A percentile compares a stretch with the other conserved stretches of the same genome.
Conservation (phyloP, 768 basidiomycete species). For the Cyclocybe cylindracea region DNA sequence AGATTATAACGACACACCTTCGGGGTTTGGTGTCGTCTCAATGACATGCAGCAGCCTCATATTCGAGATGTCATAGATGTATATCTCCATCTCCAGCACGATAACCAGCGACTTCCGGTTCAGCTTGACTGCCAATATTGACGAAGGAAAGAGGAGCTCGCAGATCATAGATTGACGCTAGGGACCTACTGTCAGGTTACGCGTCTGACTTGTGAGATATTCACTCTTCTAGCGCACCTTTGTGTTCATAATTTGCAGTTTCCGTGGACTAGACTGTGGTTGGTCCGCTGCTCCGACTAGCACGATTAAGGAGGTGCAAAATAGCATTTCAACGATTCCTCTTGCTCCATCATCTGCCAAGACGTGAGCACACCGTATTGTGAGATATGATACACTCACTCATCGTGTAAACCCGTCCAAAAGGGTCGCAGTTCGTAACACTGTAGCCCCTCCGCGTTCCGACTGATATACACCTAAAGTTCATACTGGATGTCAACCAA, state of each 20-base stretch:
- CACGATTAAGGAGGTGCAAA: constrained; percentile 97
- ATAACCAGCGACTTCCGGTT: constrained; percentile 97
- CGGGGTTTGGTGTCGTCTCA: constrained; percentile 94
- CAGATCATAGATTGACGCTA: constrained; percentile 98
- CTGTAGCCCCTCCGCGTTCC: constrained; percentile 95
- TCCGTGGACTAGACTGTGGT: constrained; percentile 85
- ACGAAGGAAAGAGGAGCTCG: constrained; percentile 96
- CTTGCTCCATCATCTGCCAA: constrained; percentile 84
- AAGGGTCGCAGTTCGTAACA: constrained; percentile 98
- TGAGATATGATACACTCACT: constrained; percentile 55
- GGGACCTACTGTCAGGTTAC: constrained; percentile 8
- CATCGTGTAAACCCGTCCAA: constrained; percentile 92
- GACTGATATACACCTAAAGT: constrained; percentile 80
- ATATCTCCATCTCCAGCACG: constrained; percentile 95
- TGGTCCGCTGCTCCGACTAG: constrained; percentile 96
- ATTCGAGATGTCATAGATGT: constrained; percentile 98
- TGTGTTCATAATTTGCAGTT: constrained; percentile 97
- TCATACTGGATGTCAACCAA: background rate
- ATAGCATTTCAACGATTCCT: constrained; percentile 98
- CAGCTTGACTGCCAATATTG: constrained; percentile 95
- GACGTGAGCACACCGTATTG: background rate
- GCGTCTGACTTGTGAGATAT: background rate
- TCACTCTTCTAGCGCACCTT: constrained; percentile 58
- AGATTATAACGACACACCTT: constrained; percentile 55
- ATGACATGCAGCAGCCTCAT: constrained; percentile 98